These are phyloP conservation scores for Fusarium nurragi DNA, from an alignment of 2,329 filamentous ascomycete species.

Conservation along the genomic window DNA sequence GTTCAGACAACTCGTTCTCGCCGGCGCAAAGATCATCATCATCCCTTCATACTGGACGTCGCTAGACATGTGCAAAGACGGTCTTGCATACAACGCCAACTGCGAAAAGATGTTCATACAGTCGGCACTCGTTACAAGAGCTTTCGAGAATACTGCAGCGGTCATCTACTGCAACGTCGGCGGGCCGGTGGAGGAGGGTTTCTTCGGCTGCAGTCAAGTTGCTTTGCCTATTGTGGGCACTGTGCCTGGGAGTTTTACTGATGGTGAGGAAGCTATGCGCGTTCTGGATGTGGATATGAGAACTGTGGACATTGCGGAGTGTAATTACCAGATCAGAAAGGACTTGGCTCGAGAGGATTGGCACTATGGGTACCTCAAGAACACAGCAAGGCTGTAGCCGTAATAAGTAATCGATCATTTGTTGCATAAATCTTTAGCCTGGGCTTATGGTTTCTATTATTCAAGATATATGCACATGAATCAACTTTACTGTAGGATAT, in stretches of 20 bases:
- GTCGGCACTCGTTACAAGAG: slow-evolving; percentile 67
- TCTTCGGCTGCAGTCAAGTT: slow-evolving; percentile 66
- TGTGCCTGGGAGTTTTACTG: slow-evolving; percentile 63
- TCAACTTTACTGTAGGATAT: too few relatives aligned
- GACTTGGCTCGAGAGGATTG: slow-evolving; percentile 67
- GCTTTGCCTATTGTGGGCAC: slow-evolving; percentile 72
- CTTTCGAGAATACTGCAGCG: slow-evolving; percentile 78
- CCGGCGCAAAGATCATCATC: slow-evolving; percentile 75
- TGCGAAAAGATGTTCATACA: slow-evolving; percentile 74
- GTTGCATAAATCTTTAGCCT: background rate
- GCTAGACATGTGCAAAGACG: slow-evolving; percentile 59
- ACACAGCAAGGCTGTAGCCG: background rate
- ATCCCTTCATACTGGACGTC: slow-evolving; percentile 76
- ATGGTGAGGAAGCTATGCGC: slow-evolving; percentile 67
- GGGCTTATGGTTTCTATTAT: background rate
- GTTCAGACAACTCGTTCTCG: slow-evolving; percentile 73
- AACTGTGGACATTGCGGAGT: slow-evolving; percentile 74
- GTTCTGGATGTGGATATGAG: slow-evolving; percentile 73
- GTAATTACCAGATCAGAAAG: slow-evolving; percentile 69
- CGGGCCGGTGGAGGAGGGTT: slow-evolving; percentile 50
- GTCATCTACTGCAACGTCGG: slow-evolving; percentile 77
- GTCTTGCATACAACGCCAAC: slow-evolving; percentile 64
- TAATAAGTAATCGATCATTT: background rate
- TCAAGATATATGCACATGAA: background rate
- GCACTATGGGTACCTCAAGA: slow-evolving; percentile 62